Conservation (phyloP, 805 yeast genomes). For the Saccharomycopsis vini region DNA sequence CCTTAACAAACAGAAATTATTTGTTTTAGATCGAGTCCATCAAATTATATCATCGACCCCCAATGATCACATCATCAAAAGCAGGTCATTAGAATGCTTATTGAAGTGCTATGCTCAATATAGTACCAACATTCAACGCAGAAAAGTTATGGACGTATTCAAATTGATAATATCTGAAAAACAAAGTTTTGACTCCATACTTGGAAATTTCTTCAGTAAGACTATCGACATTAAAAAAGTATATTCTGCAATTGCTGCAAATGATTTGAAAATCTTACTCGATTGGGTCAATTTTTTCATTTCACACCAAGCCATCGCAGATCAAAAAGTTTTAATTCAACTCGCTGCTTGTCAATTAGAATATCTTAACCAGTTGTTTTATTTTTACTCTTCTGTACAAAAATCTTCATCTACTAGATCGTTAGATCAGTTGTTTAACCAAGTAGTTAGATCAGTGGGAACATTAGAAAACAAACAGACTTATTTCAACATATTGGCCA, state of each 20-base stretch:
- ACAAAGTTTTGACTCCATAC: not conserved
- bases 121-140: not conserved
- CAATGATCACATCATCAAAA: too few species aligned
- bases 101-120: not conserved
- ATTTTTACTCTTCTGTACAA: not conserved
- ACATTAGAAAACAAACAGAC: not conserved
- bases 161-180: conserved; percentile 1
- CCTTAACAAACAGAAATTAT: not conserved
- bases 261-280: conserved; percentile 9
- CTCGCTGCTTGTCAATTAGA: conserved; percentile 8
- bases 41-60: not conserved
- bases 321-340: not conserved
- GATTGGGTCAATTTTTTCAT: conserved; percentile 7
- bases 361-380: conserved; percentile 3
- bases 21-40: not conserved
- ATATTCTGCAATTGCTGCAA: conserved; percentile 5
- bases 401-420: too few species aligned
- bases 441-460: not conserved
- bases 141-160: conserved; percentile 2
- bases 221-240: conserved; percentile 4
- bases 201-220: conserved; percentile 2
- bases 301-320: not conserved
- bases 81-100: too few species aligned
- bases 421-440: not conserved
- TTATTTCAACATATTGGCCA: not conserved